These are phyloP conservation scores for Meripilus lineatus DNA, from an alignment of 1,284 basidiomycete species.

Conservation along the genomic window DNA sequence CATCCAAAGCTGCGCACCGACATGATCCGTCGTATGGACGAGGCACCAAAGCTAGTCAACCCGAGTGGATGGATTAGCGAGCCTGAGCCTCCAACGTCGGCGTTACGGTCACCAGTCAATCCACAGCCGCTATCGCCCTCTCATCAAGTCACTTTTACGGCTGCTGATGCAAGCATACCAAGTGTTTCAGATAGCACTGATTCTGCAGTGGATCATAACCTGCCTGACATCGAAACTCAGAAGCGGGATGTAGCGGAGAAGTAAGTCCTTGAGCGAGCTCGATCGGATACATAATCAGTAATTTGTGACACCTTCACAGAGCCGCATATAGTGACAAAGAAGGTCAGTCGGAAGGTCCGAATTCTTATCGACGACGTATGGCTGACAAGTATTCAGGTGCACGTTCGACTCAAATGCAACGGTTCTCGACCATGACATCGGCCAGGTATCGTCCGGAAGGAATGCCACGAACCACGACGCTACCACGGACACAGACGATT, in stretches of 20 bases:
- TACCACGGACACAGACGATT: slow-evolving; percentile 47
- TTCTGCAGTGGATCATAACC: slow-evolving; percentile 3
- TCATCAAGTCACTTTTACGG: neutral
- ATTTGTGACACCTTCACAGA: too few relatives aligned
- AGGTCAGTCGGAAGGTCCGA: too few relatives aligned
- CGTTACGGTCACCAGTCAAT: neutral
- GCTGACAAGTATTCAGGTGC: too few relatives aligned
- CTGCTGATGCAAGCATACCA: neutral
- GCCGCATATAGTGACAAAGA: too few relatives aligned
- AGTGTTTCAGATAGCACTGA: slow-evolving; percentile 3
- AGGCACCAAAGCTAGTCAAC: slow-evolving; percentile 76
- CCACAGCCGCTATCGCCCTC: neutral
- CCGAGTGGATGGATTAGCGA: slow-evolving; percentile 72
- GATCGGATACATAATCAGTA: too few relatives aligned
- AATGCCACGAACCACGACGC: slow-evolving; percentile 3
- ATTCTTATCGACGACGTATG: too few relatives aligned
- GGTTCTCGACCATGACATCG: neutral
- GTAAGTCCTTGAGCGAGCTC: too few relatives aligned
- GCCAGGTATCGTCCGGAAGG: neutral
- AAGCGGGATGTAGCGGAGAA: neutral
- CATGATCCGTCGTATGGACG: slow-evolving; percentile 85
- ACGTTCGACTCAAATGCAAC: neutral
- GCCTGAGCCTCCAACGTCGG: slow-evolving; percentile 2
- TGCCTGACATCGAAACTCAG: too few relatives aligned
- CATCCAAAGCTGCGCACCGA: slow-evolving; percentile 49